Percentiles rank a stretch among this genome's conserved stretches.
Evolutionary conservation across 768 basidiomycete species (phyloP).

Genomic region (Harrya chromipes): DNA sequence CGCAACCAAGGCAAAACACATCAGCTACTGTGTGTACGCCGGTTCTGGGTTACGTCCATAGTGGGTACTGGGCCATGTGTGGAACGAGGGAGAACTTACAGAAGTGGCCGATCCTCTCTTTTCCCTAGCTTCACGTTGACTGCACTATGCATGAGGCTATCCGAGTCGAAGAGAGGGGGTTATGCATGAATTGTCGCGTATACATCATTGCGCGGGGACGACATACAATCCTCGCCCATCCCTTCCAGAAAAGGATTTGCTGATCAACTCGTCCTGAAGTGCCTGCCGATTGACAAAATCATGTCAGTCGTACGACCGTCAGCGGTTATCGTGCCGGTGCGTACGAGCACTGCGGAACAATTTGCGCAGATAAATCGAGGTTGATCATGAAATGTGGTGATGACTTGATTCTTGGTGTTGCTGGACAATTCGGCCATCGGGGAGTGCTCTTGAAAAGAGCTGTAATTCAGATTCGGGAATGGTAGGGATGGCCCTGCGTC

Average conservation of each 20-base stretch:
- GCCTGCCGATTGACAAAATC: conserved; percentile 40
- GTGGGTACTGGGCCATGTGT: conserved; percentile 2
- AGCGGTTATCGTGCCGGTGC: conserved; percentile 22
- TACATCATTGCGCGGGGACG: not conserved
- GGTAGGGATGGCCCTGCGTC: not conserved
- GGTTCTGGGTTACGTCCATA: conserved; percentile 44
- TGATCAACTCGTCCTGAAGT: conserved; percentile 81
- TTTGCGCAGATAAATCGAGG: conserved; percentile 67
- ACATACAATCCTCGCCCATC: conserved; percentile 81
- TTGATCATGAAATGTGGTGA: conserved; percentile 60
- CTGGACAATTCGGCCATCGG: conserved; percentile 29
- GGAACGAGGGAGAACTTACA: conserved; percentile 42
- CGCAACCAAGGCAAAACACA: conserved; percentile 75
- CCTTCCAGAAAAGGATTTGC: conserved; percentile 80
- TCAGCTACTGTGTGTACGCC: conserved; percentile 82
- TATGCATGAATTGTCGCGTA: not conserved
- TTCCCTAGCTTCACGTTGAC: conserved; percentile 70
- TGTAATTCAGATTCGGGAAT: not conserved
- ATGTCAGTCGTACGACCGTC: not conserved
- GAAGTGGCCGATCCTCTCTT: conserved; percentile 68
- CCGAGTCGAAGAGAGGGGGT: not conserved
- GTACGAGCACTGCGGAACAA: conserved; percentile 68
- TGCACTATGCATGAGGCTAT: conserved; percentile 78
- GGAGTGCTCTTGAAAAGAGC: not conserved
- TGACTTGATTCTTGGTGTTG: conserved; percentile 53